Base-by-base conservation (phyloP, 1,139 yeast genomes). In the Zygosaccharomyces pseudobailii region DNA sequence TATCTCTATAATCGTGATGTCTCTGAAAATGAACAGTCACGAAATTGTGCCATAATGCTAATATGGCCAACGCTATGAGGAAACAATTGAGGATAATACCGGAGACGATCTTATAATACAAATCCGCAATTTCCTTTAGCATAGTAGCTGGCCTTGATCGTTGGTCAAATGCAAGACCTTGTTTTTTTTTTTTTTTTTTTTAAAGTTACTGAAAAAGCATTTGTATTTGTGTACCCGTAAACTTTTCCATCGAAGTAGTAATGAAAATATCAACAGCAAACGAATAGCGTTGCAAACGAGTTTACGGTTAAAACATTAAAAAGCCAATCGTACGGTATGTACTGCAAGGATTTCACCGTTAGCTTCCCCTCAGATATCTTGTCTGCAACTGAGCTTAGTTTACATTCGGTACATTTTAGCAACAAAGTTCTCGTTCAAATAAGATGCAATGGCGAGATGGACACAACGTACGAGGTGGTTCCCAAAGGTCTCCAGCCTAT, bases 361-460 rank as follows among this genome's bases (percentile, higher is more conserved):
- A 19, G 32, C 6, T 22, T 51, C 34, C 53, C 55, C 1, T 10
- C 24, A 2, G 51, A 50, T 6, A 35, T 51, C 23, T 22, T 35
- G n/a, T 20, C 42, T 6, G 45, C 25, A 8, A 52, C 47, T 9
- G 51, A 49, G 42, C 24, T 50, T 19, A 28, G 39, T 8, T 28
- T 52, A 10, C 43, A 43, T 28, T 60, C 65, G 3, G 41, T 45
- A 6, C 66, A 63, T 50, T 65, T 63, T 43, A 43, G 48, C 22
- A 61, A 64, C 49, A 68, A 66, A 40, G 47, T 67, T 1, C 45
- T 73, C 3, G 38, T 73, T 3, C 65, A 65, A 27, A 44, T 73
- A 1, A 51, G 69, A 6, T 49, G 58, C 41, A 62, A 72, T 54
- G 77, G 77, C 1, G 74, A 73, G 49, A 55, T 68, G 46, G 75